Conservation (phyloP, 2,329 filamentous ascomycete species). For the Biscogniauxia mediterranea region DNA sequence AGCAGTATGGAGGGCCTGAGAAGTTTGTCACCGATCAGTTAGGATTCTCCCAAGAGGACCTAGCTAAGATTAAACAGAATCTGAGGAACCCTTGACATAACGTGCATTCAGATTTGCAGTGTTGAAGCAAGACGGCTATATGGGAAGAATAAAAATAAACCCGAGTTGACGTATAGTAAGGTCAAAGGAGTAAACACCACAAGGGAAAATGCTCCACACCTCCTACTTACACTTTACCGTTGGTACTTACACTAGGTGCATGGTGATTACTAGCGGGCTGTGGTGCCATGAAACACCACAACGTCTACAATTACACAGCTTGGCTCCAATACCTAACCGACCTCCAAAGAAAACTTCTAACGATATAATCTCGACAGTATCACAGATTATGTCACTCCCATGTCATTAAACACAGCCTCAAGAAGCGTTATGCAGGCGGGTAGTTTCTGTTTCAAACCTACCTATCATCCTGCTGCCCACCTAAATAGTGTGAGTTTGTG, state of each 20-base stretch:
- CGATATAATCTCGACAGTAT: too few species aligned
- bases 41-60: constrained; percentile 45
- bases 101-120: neutral
- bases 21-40: constrained; percentile 45
- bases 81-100: constrained; percentile 27
- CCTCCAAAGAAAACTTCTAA: neutral
- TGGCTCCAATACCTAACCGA: too few species aligned
- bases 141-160: neutral
- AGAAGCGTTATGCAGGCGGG: neutral
- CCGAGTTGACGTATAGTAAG: too few species aligned
- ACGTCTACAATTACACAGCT: neutral
- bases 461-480: neutral
- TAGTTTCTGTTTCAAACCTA: neutral
- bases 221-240: too few species aligned
- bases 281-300: neutral
- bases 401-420: neutral
- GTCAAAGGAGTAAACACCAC: too few species aligned
- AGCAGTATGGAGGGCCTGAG: constrained; percentile 48
- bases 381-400: neutral
- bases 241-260: too few species aligned
- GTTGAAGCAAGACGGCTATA: neutral
- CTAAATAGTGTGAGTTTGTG: neutral
- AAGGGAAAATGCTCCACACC: too few species aligned
- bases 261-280: neutral
- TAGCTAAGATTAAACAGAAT: constrained; percentile 48